Base-by-base conservation (phyloP, 176 grass and related monocot species). In the Melocanna baccifera region DNA sequence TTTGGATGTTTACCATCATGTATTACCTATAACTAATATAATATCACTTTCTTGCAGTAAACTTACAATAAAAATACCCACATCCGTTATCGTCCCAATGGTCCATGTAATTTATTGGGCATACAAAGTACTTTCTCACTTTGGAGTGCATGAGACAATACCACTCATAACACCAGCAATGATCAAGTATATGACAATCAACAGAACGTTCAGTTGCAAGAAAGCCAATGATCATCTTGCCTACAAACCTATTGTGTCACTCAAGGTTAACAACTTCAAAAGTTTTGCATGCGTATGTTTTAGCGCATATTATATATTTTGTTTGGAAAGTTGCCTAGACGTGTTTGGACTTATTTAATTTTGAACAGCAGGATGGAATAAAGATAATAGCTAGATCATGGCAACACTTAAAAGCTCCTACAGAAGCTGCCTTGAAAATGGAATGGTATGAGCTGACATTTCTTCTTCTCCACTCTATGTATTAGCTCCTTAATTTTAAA, bases 231-330 rank as follows among this genome's bases (percentile, higher is more conserved):
- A 93, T 30, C 79, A 93, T 47, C 87, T 97, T 45, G 87, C 85
- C 34, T 97, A 97, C 84, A 58, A 90, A 58, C 91, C 94, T 73
- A 84, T 82, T 79, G 91, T 92, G 23, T 69, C 94, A 36, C 79
- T 97, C 14, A 88, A 86, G 91, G 94, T 86, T 86, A 0, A 20
- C 81, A 15, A 20, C 34, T 46, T 59, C n/a, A 81, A 64, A n/a
- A n/a, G n/a, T n/a, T n/a, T n/a, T n/a, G n/a, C n/a, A n/a, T n/a
- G n/a, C n/a, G n/a, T n/a, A n/a, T n/a, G n/a, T n/a, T n/a, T n/a
- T n/a, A n/a, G n/a, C n/a, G n/a, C n/a, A n/a, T n/a, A n/a, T n/a
- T n/a, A n/a, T n/a, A n/a, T n/a, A n/a, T n/a, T n/a, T n/a, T n/a
- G n/a, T n/a, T n/a, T n/a, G n/a, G n/a, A n/a, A n/a, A n/a, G n/a